A percentile compares a stretch with the other conserved stretches of the same genome.
phyloP scores from a whole-genome alignment of 202 grass and related monocot genomes.

The Cymbopogon flexuosus region DNA sequence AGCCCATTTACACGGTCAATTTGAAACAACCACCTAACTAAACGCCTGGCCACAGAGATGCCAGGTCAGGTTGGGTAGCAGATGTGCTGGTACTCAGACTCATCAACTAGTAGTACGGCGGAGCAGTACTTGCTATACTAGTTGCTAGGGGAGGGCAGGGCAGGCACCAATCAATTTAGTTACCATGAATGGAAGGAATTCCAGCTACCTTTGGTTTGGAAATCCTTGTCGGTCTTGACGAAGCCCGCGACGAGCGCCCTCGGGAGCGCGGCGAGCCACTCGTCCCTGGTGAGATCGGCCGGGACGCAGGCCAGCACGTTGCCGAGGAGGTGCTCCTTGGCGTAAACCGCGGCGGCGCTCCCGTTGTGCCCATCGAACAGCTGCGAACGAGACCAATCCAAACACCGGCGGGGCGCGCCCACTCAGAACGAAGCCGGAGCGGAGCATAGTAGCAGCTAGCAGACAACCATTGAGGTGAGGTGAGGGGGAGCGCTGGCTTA shows the following conservation, averaged over 20 bases:
- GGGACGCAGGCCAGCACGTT: slow-evolving; percentile 73
- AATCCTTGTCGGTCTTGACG: slow-evolving; percentile 95
- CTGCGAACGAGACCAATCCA: slow-evolving; percentile 27
- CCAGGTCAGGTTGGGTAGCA: not conserved
- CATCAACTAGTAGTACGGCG: not conserved
- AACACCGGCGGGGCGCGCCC: not conserved
- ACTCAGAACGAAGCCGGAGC: not conserved
- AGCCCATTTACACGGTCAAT: not conserved
- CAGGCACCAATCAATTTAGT: not conserved
- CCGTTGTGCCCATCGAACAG: slow-evolving; percentile 99
- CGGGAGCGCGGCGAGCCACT: slow-evolving; percentile 83
- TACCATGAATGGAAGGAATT: not conserved
- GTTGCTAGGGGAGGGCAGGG: not conserved
- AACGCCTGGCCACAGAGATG: not conserved
- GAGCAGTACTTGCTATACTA: not conserved
- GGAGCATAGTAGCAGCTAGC: not conserved
- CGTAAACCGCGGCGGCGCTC: slow-evolving; percentile 67
- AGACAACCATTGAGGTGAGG: not conserved
- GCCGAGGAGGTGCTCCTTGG: slow-evolving; percentile 76
- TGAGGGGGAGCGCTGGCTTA: slow-evolving; percentile 35
- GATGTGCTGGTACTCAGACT: not conserved
- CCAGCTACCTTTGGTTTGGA: slow-evolving; percentile 62
- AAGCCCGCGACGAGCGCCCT: slow-evolving; percentile 94
- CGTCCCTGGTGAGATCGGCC: slow-evolving; percentile 59
- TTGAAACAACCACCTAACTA: not conserved